phyloP scores from a whole-genome alignment of 2,329 filamentous ascomycete genomes.

The Lasiodiplodia theobromae region DNA sequence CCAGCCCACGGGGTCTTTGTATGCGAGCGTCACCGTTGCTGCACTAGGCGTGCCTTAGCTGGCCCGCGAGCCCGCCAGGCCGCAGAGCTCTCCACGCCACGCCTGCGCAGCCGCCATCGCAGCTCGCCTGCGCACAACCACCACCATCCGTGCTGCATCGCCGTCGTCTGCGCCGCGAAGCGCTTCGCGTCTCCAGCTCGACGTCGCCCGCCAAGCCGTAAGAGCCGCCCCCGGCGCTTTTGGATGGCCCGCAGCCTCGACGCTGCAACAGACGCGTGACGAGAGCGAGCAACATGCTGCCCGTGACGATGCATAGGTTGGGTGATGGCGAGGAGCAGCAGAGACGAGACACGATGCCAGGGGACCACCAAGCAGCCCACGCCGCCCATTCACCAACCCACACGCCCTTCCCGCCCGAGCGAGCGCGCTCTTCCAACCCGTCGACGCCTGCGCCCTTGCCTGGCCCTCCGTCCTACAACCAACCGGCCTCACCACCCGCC shows the following conservation, averaged over 20 bases:
- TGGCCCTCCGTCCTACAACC: slow-evolving; percentile 39
- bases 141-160: slow-evolving; percentile 19
- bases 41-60: slow-evolving; percentile 29
- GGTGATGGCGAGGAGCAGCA: slow-evolving; percentile 40
- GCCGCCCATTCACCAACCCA: slow-evolving; percentile 45
- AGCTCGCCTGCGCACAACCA: slow-evolving; percentile 7
- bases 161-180: slow-evolving; percentile 19
- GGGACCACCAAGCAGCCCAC: slow-evolving; percentile 46
- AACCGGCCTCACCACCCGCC: slow-evolving; percentile 47
- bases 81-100: slow-evolving; percentile 28
- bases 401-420: slow-evolving; percentile 42
- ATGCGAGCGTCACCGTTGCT: slow-evolving; percentile 28
- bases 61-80: slow-evolving; percentile 23
- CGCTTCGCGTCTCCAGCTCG: slow-evolving; percentile 21
- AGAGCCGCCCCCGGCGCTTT: slow-evolving; percentile 12
- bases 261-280: slow-evolving; percentile 23
- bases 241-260: slow-evolving; percentile 23
- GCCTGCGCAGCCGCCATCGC: slow-evolving; percentile 26
- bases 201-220: slow-evolving; percentile 19
- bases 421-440: slow-evolving; percentile 43
- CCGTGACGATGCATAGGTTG: slow-evolving; percentile 35
- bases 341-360: slow-evolving; percentile 44
- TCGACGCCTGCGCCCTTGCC: slow-evolving; percentile 44
- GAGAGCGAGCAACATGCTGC: slow-evolving; percentile 28
- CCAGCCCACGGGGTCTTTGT: slow-evolving; percentile 28